Evolutionary conservation across 176 grass and related monocot genomes (phyloP), one percentile per base, ranked within the genome.

Genomic region (Avena atlantica): DNA sequence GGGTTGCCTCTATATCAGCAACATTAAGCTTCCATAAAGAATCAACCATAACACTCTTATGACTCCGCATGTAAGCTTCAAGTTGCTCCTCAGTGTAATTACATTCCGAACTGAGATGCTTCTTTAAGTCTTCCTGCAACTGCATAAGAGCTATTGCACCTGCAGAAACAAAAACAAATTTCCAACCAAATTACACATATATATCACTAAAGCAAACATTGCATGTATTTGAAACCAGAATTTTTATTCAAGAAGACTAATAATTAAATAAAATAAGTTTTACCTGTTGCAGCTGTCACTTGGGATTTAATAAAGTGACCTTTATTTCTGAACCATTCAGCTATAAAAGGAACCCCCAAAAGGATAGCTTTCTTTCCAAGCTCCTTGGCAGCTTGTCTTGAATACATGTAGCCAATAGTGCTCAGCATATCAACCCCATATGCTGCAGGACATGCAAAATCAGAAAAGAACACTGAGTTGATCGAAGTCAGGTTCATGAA

Each of bases 11-110:
- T 83, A 99, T 99, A 87, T 99, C 97, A 78, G 92, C 94, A 86
- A 97, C 97, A 87, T 99, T 99, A 88, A 99, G 92, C 61, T 99
- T 99, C 92, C 97, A 99, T 29, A 99, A 89, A 9, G 94, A 99
- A 89, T 99, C 94, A 10, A 94, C 86, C 97, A 99, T 97, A 83
- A 97, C 56, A 49, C 76, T 87, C 82, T 94, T 94, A 61, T 99
- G 90, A 36, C 64, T 90, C 80, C 89, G 45, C 90, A 94, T 91
- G 79, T 94, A 98, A 8, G 83, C 89, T 55, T 98, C 97, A 68
- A 98, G 85, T 90, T 96, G 25, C 83, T 96, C 92, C 61, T 98
- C 94, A 1, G 75, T 96, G 76, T 91, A 96, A 62, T 94, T 65
- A 25, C 87, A 79, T 53, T 98, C 97, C 66, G 82, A 12, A 78